Evolutionary conservation across 345 rosid genomes (phyloP), one percentile per base, ranked within the genome.

Genomic region (Citrus mangshanensis): DNA sequence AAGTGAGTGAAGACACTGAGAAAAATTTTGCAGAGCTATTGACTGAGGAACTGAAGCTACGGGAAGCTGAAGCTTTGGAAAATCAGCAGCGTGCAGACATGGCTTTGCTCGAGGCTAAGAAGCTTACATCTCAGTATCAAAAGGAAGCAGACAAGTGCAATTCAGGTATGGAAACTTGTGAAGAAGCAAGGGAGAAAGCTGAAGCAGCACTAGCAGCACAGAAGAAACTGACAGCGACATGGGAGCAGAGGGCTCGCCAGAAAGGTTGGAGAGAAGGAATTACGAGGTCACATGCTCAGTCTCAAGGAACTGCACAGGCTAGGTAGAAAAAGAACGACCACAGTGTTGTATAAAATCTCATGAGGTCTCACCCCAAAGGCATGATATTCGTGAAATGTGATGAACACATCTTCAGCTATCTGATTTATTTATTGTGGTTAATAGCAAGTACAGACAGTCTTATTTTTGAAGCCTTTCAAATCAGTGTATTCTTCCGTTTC

Each of bases 101-200:
- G 70, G 91, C 91, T 74, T 80, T 96, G 72, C 90, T 96, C 0
- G 99, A 96, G 91, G 99, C 99, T 21, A 96, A 96, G 93, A 96
- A 96, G 87, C 64, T 91, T 75, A 80, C 95, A 21, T 96, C 99
- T 3, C 95, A 91, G 79, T 96, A 93, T 82, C 99, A 94, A 72
- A 94, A 96, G 82, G 99, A 96, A 85, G 99, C 98, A 24, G 99
- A 96, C 87, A 96, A 94, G 79, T 94, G 98, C 82, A 96, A 90
- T 83, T 91, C 98, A 0, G 99, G 98, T 60, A 94, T 96, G 98
- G 99, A 93, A 86, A 94, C 98, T 4, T 94, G 98, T 78, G 99
- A 96, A 86, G 99, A 88, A 84, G 95, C 98, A 9, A 85, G 99
- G 84, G 99, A 95, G 81, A 95, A 89, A 78, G 85, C 98, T 0